phyloP scores from a whole-genome alignment of 2,329 filamentous ascomycete genomes.

The Pseudogymnoascus destructans region DNA sequence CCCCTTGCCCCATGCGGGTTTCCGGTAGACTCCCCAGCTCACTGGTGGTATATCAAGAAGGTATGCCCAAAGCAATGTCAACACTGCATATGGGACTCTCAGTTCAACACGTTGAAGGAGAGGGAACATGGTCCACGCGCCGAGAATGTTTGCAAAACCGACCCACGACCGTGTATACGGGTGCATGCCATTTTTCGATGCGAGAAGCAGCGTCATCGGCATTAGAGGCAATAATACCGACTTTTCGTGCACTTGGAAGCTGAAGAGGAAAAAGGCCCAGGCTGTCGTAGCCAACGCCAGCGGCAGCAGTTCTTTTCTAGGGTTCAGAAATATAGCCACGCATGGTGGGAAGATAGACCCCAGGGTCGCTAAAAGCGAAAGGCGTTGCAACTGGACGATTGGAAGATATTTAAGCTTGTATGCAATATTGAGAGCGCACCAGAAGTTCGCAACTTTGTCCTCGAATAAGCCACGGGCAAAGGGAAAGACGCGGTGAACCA shows the following conservation, averaged over 20 bases:
- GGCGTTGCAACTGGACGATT: conserved; percentile 56
- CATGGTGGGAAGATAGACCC: conserved; percentile 68
- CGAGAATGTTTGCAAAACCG: conserved; percentile 86
- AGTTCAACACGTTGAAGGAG: conserved; percentile 76
- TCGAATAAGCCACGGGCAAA: conserved; percentile 94
- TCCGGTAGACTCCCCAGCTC: conserved; percentile 54
- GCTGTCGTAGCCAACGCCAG: conserved; percentile 70
- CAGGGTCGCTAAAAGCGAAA: conserved; percentile 63
- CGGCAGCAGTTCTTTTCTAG: conserved; percentile 63
- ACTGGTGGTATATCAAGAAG: conserved; percentile 76
- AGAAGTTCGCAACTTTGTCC: conserved; percentile 97
- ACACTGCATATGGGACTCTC: conserved; percentile 67
- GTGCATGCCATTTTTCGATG: conserved; percentile 62
- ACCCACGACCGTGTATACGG: conserved; percentile 77
- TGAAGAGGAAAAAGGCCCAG: conserved; percentile 97
- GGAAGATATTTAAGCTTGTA: conserved; percentile 75
- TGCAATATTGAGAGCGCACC: conserved; percentile 83
- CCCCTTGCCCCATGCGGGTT: conserved; percentile 30
- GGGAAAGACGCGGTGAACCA: conserved; percentile 86
- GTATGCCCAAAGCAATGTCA: conserved; percentile 83
- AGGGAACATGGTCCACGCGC: conserved; percentile 87
- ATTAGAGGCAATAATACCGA: conserved; percentile 84
- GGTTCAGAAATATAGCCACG: conserved; percentile 63
- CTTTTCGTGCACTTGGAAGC: conserved; percentile 97
- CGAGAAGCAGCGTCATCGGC: conserved; percentile 82